phyloP scores from a whole-genome alignment of 2,329 filamentous ascomycete species.

The Ophiocordyceps sinensis region DNA sequence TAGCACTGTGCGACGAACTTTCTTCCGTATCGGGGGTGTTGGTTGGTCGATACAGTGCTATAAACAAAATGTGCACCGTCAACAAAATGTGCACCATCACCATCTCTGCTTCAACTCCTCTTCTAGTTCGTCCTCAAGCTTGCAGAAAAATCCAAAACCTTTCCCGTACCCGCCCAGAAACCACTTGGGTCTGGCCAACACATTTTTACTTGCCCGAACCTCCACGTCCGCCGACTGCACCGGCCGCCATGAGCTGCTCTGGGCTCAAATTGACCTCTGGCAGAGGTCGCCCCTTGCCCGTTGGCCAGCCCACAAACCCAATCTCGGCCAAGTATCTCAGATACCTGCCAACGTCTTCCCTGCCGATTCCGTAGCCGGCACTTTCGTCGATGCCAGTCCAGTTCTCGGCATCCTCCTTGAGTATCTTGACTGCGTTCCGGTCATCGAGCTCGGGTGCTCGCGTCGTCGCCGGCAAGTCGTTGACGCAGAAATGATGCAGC shows the following conservation, averaged over 20 bases:
- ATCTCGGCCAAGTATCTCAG: constrained; percentile 15
- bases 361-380: constrained; percentile 20
- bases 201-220: constrained; percentile 4
- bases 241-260: constrained; percentile 9
- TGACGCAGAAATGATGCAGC: constrained; percentile 58
- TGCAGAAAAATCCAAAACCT: too few species aligned
- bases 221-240: constrained; percentile 10
- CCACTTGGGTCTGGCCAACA: not conserved
- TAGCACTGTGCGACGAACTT: too few species aligned
- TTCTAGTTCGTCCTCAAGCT: too few species aligned
- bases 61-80: too few species aligned
- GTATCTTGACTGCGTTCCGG: constrained; percentile 45
- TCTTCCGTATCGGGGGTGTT: too few species aligned
- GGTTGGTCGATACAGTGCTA: too few species aligned
- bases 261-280: constrained; percentile 7
- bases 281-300: constrained; percentile 11
- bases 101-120: too few species aligned
- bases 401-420: constrained; percentile 47
- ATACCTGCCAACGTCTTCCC: constrained; percentile 12
- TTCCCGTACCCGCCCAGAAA: not conserved
- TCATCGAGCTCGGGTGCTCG: constrained; percentile 54
- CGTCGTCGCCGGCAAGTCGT: constrained; percentile 52
- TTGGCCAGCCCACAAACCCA: constrained; percentile 15
- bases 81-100: too few species aligned
- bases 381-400: constrained; percentile 45